Conservation (phyloP, 1,284 basidiomycete species). For the Ceratobasidium sp. region DNA sequence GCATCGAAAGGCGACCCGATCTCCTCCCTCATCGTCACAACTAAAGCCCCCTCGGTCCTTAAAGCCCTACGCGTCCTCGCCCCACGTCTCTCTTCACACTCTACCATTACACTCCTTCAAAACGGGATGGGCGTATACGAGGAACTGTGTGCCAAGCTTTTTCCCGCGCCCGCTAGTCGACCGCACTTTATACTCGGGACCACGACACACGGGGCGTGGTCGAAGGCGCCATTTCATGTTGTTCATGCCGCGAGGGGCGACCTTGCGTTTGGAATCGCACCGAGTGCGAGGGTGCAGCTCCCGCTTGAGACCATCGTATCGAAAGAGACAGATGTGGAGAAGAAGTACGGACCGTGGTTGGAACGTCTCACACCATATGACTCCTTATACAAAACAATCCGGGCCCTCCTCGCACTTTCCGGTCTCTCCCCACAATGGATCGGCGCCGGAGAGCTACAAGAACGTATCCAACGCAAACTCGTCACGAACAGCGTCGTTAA, state of each 20-base stretch:
- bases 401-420: constrained; percentile 70
- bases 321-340: not conserved
- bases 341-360: constrained; percentile 21
- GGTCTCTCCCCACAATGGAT: constrained; percentile 75
- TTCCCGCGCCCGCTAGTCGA: constrained; percentile 76
- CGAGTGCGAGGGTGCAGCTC: constrained; percentile 54
- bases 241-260: constrained; percentile 83
- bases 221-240: constrained; percentile 66
- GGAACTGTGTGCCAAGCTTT: constrained; percentile 74
- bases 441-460: constrained; percentile 77
- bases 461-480: constrained; percentile 83
- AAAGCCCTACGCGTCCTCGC: constrained; percentile 71
- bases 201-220: constrained; percentile 83
- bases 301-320: constrained; percentile 15
- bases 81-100: constrained; percentile 73
- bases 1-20: constrained; percentile 60
- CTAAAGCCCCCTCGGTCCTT: constrained; percentile 80
- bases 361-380: constrained; percentile 52
- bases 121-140: constrained; percentile 95
- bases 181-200: constrained; percentile 90
- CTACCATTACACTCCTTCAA: constrained; percentile 90
- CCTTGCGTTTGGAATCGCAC: constrained; percentile 83
- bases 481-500: constrained; percentile 90
- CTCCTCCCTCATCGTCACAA: constrained; percentile 83
- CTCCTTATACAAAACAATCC: constrained; percentile 77